Evolutionary conservation across 805 yeast genomes (phyloP), one percentile per base, ranked within the genome.

Genomic region (Lachancea lanzarotensis): DNA sequence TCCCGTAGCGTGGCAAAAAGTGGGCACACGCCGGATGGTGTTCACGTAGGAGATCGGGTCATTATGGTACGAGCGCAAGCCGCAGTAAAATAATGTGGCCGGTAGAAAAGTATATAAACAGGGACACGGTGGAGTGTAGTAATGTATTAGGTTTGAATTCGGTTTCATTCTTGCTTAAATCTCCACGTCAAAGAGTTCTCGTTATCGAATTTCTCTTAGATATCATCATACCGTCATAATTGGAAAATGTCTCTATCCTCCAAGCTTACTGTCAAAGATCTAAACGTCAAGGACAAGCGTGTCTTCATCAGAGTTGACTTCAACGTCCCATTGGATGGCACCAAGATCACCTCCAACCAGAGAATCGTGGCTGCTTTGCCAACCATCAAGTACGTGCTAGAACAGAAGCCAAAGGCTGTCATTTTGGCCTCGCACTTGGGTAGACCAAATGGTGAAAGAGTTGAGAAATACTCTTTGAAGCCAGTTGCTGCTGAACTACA

Each of bases 301-400:
- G 99, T 93, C 70, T 90, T 93, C 75, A 91, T 93, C 79, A 86
- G 99, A 75, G 98, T 95, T 52, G 97, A 91, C 71, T 85, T 85
- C 79, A 85, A 85, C 74, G 95, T 85, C 55, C 95, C 95, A 68
- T 81, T 93, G 61, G 98, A 93, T 66, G 98, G 97, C 59, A 79
- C 78, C 64, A 90, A 82, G 68, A 93, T 93, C 78, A 95, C 99
- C 75, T 93, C 95, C 82, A 95, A 93, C 78, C 98, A 93, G 76
- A 84, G 99, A 76, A 93, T 93, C 66, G 98, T 90, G 62, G 99
- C 98, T 68, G 98, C 99, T 57, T 74, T 95, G 62, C 99, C 99
- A 70, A 91, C 99, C 59, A 93, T 93, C 75, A 71, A 95, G 73
- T 93, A 91, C 70, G 97, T 91, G 44, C 74, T 85, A 67, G 91